These are phyloP conservation scores for Theobroma cacao DNA, from an alignment of 345 rosid genomes.

Conservation along the genomic window DNA sequence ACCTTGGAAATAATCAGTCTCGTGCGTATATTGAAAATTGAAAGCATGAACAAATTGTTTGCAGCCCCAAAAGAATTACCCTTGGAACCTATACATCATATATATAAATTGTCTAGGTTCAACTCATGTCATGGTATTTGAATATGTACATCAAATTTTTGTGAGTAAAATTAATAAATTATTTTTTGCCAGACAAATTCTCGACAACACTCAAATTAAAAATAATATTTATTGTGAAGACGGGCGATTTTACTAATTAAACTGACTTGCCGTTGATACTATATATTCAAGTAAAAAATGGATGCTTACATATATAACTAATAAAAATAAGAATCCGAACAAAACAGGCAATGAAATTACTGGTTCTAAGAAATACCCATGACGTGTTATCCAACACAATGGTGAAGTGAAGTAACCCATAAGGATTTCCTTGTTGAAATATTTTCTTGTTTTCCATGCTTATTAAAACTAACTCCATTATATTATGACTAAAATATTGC, in stretches of 20 bases:
- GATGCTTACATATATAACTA: too few species aligned
- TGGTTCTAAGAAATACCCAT: slow-evolving; percentile 3
- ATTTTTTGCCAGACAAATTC: too few species aligned
- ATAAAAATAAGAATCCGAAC: too few species aligned
- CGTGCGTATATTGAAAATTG: neutral
- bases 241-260: neutral
- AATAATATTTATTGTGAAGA: neutral
- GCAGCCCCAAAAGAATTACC: neutral
- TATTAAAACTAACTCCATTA: slow-evolving; percentile 32
- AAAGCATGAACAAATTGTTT: neutral
- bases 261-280: neutral
- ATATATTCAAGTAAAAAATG: neutral
- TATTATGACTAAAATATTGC: slow-evolving; percentile 9
- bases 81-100: neutral
- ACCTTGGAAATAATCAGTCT: neutral
- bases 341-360: slow-evolving; percentile 1
- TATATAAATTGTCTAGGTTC: neutral
- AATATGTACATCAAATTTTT: too few species aligned
- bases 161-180: too few species aligned
- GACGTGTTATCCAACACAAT: slow-evolving; percentile 37
- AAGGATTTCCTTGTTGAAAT: slow-evolving; percentile 28
- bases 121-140: neutral
- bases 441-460: slow-evolving; percentile 20
- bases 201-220: too few species aligned
- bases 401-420: slow-evolving; percentile 41